Evolutionary conservation across 2,329 filamentous ascomycete genomes (phyloP).

Genomic region (Calonectria naviculata): DNA sequence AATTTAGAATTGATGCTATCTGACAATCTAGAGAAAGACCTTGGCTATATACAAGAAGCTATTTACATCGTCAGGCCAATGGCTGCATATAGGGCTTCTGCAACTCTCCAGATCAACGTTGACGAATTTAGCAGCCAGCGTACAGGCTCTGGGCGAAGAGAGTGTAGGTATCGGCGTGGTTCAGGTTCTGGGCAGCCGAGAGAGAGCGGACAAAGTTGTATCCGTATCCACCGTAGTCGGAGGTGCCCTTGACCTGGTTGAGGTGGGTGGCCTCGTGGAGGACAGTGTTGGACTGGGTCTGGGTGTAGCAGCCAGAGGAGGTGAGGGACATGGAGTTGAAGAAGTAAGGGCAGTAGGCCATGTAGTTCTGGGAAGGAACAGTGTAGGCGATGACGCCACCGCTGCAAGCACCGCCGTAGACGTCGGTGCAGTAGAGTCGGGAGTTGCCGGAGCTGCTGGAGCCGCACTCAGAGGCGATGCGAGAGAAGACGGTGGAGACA

Average conservation of each 20-base stretch:
- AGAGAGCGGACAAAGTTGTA: conserved; percentile 63
- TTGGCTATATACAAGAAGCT: neutral
- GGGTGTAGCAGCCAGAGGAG: conserved; percentile 65
- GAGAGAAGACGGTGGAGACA: conserved; percentile 62
- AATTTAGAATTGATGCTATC: neutral
- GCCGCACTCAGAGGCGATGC: conserved; percentile 66
- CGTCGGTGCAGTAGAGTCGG: conserved; percentile 69
- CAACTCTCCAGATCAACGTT: neutral
- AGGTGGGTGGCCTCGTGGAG: conserved; percentile 75
- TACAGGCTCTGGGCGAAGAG: conserved; percentile 38
- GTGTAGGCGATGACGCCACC: conserved; percentile 71
- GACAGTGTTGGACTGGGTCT: conserved; percentile 73
- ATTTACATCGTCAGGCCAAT: neutral
- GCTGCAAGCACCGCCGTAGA: conserved; percentile 61
- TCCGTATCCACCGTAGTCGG: conserved; percentile 68
- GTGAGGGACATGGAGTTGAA: conserved; percentile 65
- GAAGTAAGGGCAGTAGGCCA: conserved; percentile 73
- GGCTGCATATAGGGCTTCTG: neutral
- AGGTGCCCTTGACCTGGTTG: conserved; percentile 67
- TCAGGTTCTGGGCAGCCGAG: conserved; percentile 60
- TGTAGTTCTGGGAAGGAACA: conserved; percentile 61
- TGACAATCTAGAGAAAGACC: neutral
- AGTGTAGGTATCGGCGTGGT: conserved; percentile 68
- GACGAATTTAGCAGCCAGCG: conserved; percentile 47
- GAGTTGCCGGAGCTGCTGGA: conserved; percentile 61